phyloP scores from a whole-genome alignment of 345 rosid species.

The Noccaea caerulescens region DNA sequence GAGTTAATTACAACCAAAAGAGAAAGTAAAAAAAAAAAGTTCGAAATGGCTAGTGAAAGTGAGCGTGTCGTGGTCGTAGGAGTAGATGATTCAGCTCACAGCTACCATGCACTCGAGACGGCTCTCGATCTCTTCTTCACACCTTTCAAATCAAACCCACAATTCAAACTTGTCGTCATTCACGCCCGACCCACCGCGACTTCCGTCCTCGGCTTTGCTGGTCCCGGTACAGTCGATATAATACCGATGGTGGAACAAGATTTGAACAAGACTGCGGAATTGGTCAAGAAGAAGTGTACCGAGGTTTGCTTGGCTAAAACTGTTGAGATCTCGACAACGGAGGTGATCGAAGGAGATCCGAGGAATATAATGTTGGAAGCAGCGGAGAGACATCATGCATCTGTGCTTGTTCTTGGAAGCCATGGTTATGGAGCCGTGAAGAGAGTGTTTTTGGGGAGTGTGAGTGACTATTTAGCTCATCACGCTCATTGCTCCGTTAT shows the following conservation, averaged over 20 bases:
- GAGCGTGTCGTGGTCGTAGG: conserved; percentile 57
- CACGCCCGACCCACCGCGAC: conserved; percentile 54
- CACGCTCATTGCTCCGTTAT: conserved; percentile 43
- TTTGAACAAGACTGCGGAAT: conserved; percentile 39
- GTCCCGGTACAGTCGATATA: conserved; percentile 46
- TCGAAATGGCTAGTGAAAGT: conserved; percentile 37
- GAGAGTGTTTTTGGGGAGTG: conserved; percentile 45
- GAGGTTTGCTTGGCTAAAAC: conserved; percentile 44
- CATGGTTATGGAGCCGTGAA: conserved; percentile 55
- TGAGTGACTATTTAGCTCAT: conserved; percentile 41
- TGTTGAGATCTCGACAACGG: conserved; percentile 30
- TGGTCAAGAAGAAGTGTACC: conserved; percentile 37
- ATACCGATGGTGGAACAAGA: conserved; percentile 46
- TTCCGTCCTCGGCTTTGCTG: conserved; percentile 45
- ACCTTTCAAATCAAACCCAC: conserved; percentile 42
- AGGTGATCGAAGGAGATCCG: conserved; percentile 53
- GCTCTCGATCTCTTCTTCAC: conserved; percentile 58
- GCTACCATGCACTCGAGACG: conserved; percentile 61
- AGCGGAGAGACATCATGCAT: conserved; percentile 46
- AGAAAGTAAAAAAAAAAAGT: not conserved
- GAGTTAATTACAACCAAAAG: not conserved
- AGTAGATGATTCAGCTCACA: conserved; percentile 55
- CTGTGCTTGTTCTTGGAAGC: conserved; percentile 53
- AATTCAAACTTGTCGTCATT: conserved; percentile 55
- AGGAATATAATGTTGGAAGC: conserved; percentile 48